Evolutionary conservation across 108 stramenopile species (phyloP).

Genomic region (Cafeteria roenbergensis): DNA sequence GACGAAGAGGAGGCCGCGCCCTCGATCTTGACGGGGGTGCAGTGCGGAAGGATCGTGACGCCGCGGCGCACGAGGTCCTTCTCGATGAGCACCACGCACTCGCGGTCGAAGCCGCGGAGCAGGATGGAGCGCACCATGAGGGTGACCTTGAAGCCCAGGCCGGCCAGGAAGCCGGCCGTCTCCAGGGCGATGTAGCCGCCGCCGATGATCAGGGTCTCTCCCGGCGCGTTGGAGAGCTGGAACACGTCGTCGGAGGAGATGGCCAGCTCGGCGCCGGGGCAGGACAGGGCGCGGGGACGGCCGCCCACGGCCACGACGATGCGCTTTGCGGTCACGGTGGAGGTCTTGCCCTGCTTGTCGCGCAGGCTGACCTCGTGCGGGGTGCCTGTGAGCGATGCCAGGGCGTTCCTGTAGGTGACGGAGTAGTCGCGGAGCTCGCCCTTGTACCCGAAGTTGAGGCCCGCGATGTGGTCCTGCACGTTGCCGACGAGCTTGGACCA

Average conservation of each 20-base stretch:
- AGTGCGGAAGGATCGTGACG: constrained; percentile 58
- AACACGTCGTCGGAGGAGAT: constrained; percentile 89
- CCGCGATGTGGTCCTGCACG: constrained; percentile 84
- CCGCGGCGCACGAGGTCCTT: constrained; percentile 67
- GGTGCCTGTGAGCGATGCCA: too few species aligned
- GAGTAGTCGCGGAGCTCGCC: constrained; percentile 77
- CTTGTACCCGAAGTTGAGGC: constrained; percentile 89
- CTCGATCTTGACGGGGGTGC: constrained; percentile 62
- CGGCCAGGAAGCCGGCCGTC: constrained; percentile 88
- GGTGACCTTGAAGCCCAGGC: constrained; percentile 73
- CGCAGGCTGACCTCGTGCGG: constrained; percentile 59
- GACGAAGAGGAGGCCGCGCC: background rate
- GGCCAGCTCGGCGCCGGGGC: constrained; percentile 63
- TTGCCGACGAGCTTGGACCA: constrained; percentile 63
- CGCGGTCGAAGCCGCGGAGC: constrained; percentile 87
- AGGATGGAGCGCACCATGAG: constrained; percentile 85
- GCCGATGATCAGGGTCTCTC: constrained; percentile 83
- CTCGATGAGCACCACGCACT: constrained; percentile 71
- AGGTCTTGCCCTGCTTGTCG: constrained; percentile 62
- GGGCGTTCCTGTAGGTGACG: constrained; percentile 73
- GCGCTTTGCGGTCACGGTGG: constrained; percentile 43
- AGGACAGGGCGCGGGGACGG: constrained; percentile 48
- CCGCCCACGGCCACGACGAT: constrained; percentile 87
- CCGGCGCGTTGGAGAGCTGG: constrained; percentile 67
- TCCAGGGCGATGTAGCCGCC: constrained; percentile 92